These are phyloP conservation scores for Acer saccharum DNA, from an alignment of 345 rosid species.

Conservation along the genomic window DNA sequence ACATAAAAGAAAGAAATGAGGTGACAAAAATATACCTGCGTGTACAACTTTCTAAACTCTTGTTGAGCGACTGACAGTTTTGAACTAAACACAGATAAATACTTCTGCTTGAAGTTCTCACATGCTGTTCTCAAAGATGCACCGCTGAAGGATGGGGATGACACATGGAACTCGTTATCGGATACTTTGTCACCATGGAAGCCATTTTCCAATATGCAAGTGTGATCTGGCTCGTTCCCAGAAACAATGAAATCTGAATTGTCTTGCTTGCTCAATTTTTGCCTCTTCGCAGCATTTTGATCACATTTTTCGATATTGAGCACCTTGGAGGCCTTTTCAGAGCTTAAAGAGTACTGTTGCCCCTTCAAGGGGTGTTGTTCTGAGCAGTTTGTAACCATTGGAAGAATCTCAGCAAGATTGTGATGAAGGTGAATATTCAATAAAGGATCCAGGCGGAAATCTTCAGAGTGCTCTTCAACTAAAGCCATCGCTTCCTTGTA, in stretches of 20 bases:
- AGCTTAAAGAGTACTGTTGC: constrained; percentile 34
- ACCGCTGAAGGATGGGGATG: constrained; percentile 32
- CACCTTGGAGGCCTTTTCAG: constrained; percentile 38
- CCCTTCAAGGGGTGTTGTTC: constrained; percentile 31
- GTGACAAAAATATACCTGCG: constrained; percentile 55
- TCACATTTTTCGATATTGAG: constrained; percentile 32
- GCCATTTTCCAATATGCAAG: constrained; percentile 29
- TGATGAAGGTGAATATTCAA: constrained; percentile 92
- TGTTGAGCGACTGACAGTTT: constrained; percentile 69
- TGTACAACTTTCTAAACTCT: constrained; percentile 67
- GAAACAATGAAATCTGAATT: constrained; percentile 33
- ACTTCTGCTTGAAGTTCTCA: constrained; percentile 69
- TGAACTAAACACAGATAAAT: constrained; percentile 64
- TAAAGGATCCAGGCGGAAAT: constrained; percentile 88
- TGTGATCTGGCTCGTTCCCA: constrained; percentile 21
- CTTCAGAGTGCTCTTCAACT: constrained; percentile 68
- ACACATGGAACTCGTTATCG: constrained; percentile 30
- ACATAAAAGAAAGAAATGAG: not conserved
- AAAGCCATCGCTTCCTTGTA: constrained; percentile 78
- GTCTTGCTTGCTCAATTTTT: constrained; percentile 35
- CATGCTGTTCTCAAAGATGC: constrained; percentile 49
- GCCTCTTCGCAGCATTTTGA: constrained; percentile 50
- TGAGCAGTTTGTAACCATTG: constrained; percentile 34
- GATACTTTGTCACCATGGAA: constrained; percentile 34
- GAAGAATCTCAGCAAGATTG: constrained; percentile 79